Conservation (phyloP, 2,329 filamentous ascomycete species). For the Hymenoscyphus fructigenus region DNA sequence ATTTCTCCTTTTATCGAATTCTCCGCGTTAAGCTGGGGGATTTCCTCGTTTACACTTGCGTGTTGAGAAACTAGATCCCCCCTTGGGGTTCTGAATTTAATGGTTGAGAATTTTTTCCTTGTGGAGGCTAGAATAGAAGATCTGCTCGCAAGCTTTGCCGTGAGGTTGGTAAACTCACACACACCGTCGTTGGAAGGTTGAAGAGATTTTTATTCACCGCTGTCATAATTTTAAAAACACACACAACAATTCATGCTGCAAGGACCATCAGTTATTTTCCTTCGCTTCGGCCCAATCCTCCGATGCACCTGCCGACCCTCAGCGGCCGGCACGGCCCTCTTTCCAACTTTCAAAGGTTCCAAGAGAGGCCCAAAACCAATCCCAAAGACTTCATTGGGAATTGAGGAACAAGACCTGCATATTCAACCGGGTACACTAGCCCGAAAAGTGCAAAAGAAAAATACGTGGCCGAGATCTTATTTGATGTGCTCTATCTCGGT, state of each 20-base stretch:
- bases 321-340: not conserved
- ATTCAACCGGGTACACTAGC: conserved; percentile 4
- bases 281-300: not conserved
- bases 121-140: not conserved
- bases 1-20: too few species aligned
- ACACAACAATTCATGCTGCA: conserved; percentile 6
- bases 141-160: not conserved
- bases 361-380: not conserved
- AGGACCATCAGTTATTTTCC: not conserved
- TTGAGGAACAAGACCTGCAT: conserved; percentile 2
- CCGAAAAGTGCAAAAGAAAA: not conserved
- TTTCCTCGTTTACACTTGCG: too few species aligned
- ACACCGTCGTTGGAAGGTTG: not conserved
- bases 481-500: conserved; percentile 2
- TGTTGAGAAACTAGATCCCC: not conserved
- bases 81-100: not conserved
- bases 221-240: conserved; percentile 27
- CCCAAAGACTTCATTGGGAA: not conserved
- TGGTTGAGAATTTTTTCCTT: not conserved
- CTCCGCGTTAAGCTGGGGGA: too few species aligned
- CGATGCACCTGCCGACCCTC: not conserved
- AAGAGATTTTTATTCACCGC: conserved; percentile 23
- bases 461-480: conserved; percentile 4
- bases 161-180: not conserved
- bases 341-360: not conserved